These are phyloP conservation scores for Esteya vermicola DNA, from an alignment of 2,329 filamentous ascomycete genomes.

Conservation along the genomic window DNA sequence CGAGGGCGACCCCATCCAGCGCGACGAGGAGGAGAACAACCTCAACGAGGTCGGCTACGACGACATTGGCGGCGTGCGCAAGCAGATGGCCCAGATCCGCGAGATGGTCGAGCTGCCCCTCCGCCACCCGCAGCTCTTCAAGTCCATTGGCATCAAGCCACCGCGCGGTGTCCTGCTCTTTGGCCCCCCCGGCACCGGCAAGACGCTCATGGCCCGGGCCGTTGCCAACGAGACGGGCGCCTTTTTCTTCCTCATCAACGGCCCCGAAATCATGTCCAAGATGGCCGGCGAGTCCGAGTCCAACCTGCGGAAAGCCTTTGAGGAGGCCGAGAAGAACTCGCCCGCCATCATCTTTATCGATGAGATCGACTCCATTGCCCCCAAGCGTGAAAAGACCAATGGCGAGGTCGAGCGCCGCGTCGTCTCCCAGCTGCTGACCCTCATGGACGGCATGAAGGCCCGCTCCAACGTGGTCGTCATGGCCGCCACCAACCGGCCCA, in stretches of 20 bases:
- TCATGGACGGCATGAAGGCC: conserved; percentile 99
- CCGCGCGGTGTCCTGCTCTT: conserved; percentile 94
- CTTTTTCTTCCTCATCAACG: conserved; percentile 99
- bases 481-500: conserved; percentile 96
- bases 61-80: conserved; percentile 97
- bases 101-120: conserved; percentile 96
- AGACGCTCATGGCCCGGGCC: conserved; percentile 96
- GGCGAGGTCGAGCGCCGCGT: conserved; percentile 97
- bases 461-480: conserved; percentile 97
- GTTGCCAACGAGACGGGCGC: conserved; percentile 98
- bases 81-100: conserved; percentile 99
- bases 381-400: conserved; percentile 99
- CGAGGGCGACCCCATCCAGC: conserved; percentile 89
- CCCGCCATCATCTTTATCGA: conserved; percentile 99
- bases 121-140: conserved; percentile 96
- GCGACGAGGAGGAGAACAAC: conserved; percentile 98
- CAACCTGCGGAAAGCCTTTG: conserved; percentile 96
- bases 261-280: conserved; percentile 99
- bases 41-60: conserved; percentile 98
- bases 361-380: conserved; percentile 97
- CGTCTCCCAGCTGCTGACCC: conserved; percentile 83
- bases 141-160: conserved; percentile 99
- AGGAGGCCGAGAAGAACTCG: conserved; percentile 98
- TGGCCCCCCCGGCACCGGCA: conserved; percentile 96
- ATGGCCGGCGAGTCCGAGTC: conserved; percentile 99